phyloP scores from a whole-genome alignment of 306 rosid species.

The Dalbergia cochinchinensis region DNA sequence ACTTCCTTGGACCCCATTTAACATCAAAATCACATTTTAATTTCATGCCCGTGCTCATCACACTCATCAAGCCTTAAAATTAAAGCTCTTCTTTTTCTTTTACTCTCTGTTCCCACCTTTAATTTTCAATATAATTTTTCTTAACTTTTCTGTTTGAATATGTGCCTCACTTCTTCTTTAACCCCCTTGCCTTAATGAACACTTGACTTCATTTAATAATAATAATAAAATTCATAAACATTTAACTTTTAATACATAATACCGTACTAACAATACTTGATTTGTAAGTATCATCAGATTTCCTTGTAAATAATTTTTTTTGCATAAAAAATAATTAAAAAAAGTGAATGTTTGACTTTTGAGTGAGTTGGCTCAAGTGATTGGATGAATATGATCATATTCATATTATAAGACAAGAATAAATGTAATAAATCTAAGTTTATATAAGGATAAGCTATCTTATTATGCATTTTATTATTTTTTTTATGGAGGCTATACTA shows the following conservation, averaged over 20 bases:
- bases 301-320: too few species aligned
- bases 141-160: not conserved
- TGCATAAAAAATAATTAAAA: not conserved
- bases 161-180: not conserved
- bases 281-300: too few species aligned
- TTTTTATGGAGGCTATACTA: not conserved
- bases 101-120: not conserved
- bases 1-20: slow-evolving; percentile 37
- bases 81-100: not conserved
- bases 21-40: slow-evolving; percentile 35
- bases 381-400: not conserved
- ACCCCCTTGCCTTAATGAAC: not conserved
- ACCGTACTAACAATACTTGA: too few species aligned
- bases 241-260: too few species aligned
- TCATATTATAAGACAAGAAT: not conserved
- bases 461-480: not conserved
- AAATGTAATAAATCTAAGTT: not conserved
- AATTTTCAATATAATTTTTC: not conserved
- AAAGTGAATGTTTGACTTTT: not conserved
- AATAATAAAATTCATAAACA: too few species aligned
- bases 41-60: slow-evolving; percentile 43
- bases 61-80: not conserved
- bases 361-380: not conserved
- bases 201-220: too few species aligned
- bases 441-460: not conserved